phyloP scores from a whole-genome alignment of 345 rosid species.

The Stellera chamaejasme region DNA sequence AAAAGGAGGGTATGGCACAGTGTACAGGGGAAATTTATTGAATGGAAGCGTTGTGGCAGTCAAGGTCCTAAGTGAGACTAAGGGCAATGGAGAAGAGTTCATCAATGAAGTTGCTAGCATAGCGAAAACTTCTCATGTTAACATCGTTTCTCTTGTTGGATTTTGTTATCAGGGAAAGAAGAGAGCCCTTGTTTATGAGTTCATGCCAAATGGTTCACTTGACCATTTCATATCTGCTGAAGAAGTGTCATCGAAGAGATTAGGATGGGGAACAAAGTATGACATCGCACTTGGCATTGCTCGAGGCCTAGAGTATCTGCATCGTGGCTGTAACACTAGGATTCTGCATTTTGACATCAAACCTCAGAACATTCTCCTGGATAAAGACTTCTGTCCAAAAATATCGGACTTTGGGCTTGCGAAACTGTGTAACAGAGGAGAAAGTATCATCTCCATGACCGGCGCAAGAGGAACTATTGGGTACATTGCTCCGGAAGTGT shows the following conservation, averaged over 20 bases:
- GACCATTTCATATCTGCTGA: slow-evolving; percentile 5
- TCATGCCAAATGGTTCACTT: slow-evolving; percentile 15
- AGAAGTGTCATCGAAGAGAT: not conserved
- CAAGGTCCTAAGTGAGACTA: slow-evolving; percentile 6
- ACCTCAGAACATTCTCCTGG: slow-evolving; percentile 37
- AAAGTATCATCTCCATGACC: slow-evolving; percentile 24
- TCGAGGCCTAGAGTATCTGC: slow-evolving; percentile 45
- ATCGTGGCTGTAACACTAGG: slow-evolving; percentile 39
- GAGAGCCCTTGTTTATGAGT: slow-evolving; percentile 13
- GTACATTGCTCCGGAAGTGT: slow-evolving; percentile 43
- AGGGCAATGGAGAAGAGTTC: slow-evolving; percentile 10
- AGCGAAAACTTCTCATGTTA: slow-evolving; percentile 10
- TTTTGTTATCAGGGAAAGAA: slow-evolving; percentile 4
- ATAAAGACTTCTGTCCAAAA: slow-evolving; percentile 28
- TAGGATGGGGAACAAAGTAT: slow-evolving; percentile 14
- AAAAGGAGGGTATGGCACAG: slow-evolving; percentile 9
- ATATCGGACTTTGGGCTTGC: slow-evolving; percentile 51
- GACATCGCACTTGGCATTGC: slow-evolving; percentile 27
- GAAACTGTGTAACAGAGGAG: slow-evolving; percentile 26
- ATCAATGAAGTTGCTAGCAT: slow-evolving; percentile 12
- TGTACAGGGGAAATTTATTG: slow-evolving; percentile 7
- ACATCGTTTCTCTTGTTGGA: slow-evolving; percentile 6
- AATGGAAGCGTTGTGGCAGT: slow-evolving; percentile 10
- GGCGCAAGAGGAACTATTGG: slow-evolving; percentile 33
- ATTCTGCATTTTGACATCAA: slow-evolving; percentile 46